A percentile compares a stretch with the other conserved stretches of the same genome.
Conservation (phyloP, 257 asterid species). For the Solanum lignicaule region DNA sequence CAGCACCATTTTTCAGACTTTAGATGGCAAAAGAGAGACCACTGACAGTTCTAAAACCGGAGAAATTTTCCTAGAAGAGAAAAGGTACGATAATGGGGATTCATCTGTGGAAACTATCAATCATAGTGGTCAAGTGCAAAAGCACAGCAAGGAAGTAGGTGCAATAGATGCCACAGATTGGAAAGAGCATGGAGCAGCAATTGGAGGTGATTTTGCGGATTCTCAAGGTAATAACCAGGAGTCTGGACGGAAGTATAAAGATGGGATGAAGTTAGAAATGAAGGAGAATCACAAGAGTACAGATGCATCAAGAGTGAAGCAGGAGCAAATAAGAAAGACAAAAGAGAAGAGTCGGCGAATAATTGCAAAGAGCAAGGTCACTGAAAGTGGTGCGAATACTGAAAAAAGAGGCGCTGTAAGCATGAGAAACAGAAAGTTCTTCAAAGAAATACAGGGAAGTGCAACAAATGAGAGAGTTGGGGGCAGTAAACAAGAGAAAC, state of each 20-base stretch:
- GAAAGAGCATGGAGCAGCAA: neutral
- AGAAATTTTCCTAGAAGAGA: neutral
- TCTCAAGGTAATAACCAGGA: neutral
- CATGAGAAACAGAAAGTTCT: neutral
- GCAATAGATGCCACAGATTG: neutral
- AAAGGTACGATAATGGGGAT: neutral
- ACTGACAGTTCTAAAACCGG: neutral
- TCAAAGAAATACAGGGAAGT: neutral
- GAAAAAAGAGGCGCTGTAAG: neutral
- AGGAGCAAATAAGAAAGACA: constrained; percentile 7
- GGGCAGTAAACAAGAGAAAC: neutral
- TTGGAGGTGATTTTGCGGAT: neutral
- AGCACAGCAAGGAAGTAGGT: neutral
- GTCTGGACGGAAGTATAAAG: neutral
- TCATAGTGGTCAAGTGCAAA: neutral
- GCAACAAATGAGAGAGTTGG: neutral
- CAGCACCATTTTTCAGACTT: neutral
- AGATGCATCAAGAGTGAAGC: neutral
- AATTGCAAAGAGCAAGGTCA: neutral
- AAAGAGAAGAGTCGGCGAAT: constrained; percentile 28
- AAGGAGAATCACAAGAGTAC: constrained; percentile 1
- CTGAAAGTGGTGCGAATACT: neutral
- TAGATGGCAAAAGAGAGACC: neutral
- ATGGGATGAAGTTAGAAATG: constrained; percentile 19
- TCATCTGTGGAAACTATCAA: neutral